Evolutionary conservation across 2,329 filamentous ascomycete genomes (phyloP), one percentile per base, ranked within the genome.

Genomic region (Alternaria gansuensis): DNA sequence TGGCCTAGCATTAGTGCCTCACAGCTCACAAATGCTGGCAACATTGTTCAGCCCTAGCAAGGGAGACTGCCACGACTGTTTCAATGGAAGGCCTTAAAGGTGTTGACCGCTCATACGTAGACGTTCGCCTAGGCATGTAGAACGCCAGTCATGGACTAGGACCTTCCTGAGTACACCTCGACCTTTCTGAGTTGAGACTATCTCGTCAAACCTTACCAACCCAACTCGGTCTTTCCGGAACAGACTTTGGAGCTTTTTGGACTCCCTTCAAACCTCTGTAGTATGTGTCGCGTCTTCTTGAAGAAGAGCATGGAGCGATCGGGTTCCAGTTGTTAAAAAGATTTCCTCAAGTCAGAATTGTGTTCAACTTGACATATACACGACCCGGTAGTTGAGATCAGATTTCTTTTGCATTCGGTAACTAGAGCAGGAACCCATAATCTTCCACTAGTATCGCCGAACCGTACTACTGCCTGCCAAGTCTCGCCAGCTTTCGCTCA

Each of bases 21-120:
- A 23, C 48, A 41, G 31, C 39, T 57, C 46, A 31, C 39, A 13
- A 23, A 54, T 37, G 49, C 54, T 48, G 26, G 41, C 26, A 53
- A 40, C 23, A 29, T 17, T 17, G 23, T 45, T 36, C 31, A 41
- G 29, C 51, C 23, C 51, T 28, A 53, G 51, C 31, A 45, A 24
- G 29, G 14, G 37, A 31, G 37, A 26, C 36, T 41, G 11, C n/a
- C 24, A 45, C 17, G 29, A 11, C 8, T 24, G 39, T 53, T 41
- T 6, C n/a, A 5, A 36, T 41, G 23, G 31, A 34, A 29, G 31
- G 26, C 23, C 31, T 44, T 26, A 13, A 34, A 31, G 9, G 23
- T 44, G 23, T 44, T 53, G 50, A 43, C 39, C 29, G 14, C 51
- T 53, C 51, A 40, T 51, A 24, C 31, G 13, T 24, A 48, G 44